These are phyloP conservation scores for Phytophthora rubi DNA, from an alignment of 352 stramenopile species.

Conservation along the genomic window DNA sequence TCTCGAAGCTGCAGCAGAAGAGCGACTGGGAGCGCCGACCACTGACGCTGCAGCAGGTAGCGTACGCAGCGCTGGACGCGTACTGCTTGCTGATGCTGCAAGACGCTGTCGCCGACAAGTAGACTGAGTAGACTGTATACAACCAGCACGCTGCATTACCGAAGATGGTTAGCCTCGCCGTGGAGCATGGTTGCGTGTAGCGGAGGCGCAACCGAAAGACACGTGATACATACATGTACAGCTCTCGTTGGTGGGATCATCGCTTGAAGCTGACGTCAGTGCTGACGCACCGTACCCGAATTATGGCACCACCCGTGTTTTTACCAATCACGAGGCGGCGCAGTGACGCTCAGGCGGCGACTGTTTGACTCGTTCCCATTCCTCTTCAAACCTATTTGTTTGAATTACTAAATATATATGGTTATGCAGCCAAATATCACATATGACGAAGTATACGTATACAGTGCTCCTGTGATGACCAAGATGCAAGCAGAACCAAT, in stretches of 20 bases:
- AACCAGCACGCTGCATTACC: neutral
- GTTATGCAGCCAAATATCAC: too few relatives aligned
- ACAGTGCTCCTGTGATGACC: too few relatives aligned
- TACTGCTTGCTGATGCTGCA: slow-evolving; percentile 85
- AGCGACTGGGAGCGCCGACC: slow-evolving; percentile 81
- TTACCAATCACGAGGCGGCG: neutral
- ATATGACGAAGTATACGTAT: too few relatives aligned
- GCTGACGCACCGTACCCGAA: neutral
- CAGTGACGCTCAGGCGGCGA: neutral
- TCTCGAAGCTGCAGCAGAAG: slow-evolving; percentile 76
- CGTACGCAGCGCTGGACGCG: slow-evolving; percentile 79
- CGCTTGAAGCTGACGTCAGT: neutral
- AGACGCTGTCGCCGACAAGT: slow-evolving; percentile 27
- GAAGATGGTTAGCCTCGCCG: neutral
- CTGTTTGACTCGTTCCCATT: neutral
- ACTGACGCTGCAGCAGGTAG: slow-evolving; percentile 58
- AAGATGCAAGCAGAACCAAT: too few relatives aligned
- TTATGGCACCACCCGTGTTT: neutral
- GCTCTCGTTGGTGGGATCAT: too few relatives aligned
- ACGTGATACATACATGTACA: too few relatives aligned
- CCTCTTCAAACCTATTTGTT: too few relatives aligned
- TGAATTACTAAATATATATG: too few relatives aligned
- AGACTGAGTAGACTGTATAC: neutral
- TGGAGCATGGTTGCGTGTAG: neutral
- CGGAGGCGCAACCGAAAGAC: too few relatives aligned